Evolutionary conservation across 2,329 filamentous ascomycete genomes (phyloP), one percentile per base, ranked within the genome.

Genomic region (Exophiala sideris): DNA sequence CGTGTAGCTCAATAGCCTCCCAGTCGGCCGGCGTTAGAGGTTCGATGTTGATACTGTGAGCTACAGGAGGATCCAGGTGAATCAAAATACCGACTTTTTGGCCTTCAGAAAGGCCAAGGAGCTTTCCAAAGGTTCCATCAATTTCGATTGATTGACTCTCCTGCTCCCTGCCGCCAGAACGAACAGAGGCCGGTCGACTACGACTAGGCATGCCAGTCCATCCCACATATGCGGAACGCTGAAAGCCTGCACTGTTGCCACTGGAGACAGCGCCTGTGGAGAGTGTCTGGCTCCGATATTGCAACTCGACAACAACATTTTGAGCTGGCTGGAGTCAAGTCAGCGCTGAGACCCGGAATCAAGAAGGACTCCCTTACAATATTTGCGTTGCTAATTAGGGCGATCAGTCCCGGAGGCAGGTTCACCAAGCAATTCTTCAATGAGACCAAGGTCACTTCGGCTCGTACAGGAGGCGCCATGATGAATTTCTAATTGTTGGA

Each of bases 201-300:
- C 91, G 95, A 77, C 91, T 96, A 61, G 91, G 88, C 89, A 99
- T 95, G 64, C 94, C 94, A 9, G 94, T 96, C 94, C 94, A 99
- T 70, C 94, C 94, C 56, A 95, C 79, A 69, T 88, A 99, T 64
- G 95, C 79, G 45, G 89, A 95, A 66, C 80, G 82, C 63, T 84
- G 82, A 49, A 75, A 72, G 5, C 75, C 68, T 48, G 77, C 69
- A 36, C 76, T 66, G 64, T 77, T 75, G 21, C 75, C 66, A 61
- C 77, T 75, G 45, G 71, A 67, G 48, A 76, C 65, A 51, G 73
- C 68, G 50, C 71, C 66, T 51, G 77, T 68, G 38, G 81, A 70
- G 18, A 79, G 75, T 38, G 78, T 69, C 39, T 82, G 73, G 58
- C 80, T 79, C 66, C 85, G 84, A 73, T 88, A 95, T 69, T 80